phyloP scores from a whole-genome alignment of 148 eudicot species.

The Diospyros kaki region DNA sequence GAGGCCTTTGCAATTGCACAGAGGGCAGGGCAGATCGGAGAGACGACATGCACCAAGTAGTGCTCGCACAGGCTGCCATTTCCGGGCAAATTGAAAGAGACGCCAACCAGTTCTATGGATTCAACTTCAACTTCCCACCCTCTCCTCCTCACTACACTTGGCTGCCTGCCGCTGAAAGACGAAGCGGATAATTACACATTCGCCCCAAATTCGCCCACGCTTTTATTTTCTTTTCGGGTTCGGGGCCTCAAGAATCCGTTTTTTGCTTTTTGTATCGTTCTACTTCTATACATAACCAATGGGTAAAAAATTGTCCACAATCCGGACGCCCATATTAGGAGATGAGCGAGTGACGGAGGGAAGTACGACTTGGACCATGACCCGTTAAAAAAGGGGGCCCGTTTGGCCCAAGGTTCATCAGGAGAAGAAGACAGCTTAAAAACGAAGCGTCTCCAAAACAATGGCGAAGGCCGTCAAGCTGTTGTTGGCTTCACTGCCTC shows the following conservation, averaged over 20 bases:
- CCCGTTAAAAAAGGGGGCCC: no score
- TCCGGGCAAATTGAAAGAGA: neutral
- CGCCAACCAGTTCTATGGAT: neutral
- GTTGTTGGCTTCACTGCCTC: conserved; percentile 2
- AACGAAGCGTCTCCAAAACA: neutral
- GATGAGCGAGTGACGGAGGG: no score
- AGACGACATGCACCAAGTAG: conserved; percentile 60
- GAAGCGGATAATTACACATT: conserved; percentile 13
- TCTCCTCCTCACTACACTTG: neutral
- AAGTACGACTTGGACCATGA: no score
- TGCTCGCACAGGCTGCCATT: conserved; percentile 11
- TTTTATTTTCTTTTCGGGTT: neutral
- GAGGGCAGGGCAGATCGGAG: conserved; percentile 52
- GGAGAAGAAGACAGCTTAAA: neutral
- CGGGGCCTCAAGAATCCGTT: neutral
- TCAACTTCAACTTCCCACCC: neutral
- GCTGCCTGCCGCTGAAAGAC: neutral
- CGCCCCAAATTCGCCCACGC: neutral
- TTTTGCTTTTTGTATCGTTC: no score
- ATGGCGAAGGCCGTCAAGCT: conserved; percentile 4
- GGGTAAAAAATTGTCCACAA: no score
- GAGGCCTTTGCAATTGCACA: neutral
- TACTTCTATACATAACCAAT: no score
- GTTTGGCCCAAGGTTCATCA: no score
- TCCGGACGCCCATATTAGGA: no score